Evolutionary conservation across 2,329 filamentous ascomycete genomes (phyloP), one percentile per base, ranked within the genome.

Genomic region (Xylaria sp.): DNA sequence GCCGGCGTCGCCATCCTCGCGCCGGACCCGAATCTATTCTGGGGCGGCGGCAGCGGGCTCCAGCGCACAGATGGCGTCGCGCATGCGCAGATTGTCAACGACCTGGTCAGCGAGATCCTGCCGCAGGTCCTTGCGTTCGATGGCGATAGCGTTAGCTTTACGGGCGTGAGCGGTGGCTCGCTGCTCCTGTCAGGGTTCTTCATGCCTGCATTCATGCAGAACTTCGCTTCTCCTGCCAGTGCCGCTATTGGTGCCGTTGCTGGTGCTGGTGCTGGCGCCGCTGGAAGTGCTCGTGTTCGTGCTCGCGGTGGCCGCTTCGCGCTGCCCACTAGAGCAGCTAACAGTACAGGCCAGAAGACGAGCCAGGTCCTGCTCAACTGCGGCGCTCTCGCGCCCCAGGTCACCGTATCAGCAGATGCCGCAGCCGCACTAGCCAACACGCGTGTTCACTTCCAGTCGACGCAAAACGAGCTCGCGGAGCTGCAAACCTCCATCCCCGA

Each of bases 101-200:
- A 85, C 69, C 81, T 88, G 27, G 79, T 89, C 61, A 78, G 81
- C 51, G 75, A 79, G 3, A 82, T 84, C 30, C 79, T 89, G 9
- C 84, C 86, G 4, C 80, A 85, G 66, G 79, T 86, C 53, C 82
- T 88, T 6, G 83, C 86, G 2, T 88, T 89, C 68, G 82, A 89
- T 75, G 72, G 76, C 27, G 79, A 78, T 45, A 81, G 85, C 50
- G 84, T 89, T 57, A 86, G 84, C 74, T 89, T 89, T 78, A 88
- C 85, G 0, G 86, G 87, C 17, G 86, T 89, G 0, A 85, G 82
- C 4, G 87, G 87, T 27, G 87, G 87, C 19, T 80, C 81, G 3
- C 80, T 89, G 21, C 77, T 87, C 36, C 82, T 89, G 39, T 82
- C 80, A 1, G 86, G 86, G 8, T 88, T 88, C 79, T 87, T 89